Evolutionary conservation across 2,329 filamentous ascomycete genomes (phyloP).

Genomic region (Colletotrichum sidae): DNA sequence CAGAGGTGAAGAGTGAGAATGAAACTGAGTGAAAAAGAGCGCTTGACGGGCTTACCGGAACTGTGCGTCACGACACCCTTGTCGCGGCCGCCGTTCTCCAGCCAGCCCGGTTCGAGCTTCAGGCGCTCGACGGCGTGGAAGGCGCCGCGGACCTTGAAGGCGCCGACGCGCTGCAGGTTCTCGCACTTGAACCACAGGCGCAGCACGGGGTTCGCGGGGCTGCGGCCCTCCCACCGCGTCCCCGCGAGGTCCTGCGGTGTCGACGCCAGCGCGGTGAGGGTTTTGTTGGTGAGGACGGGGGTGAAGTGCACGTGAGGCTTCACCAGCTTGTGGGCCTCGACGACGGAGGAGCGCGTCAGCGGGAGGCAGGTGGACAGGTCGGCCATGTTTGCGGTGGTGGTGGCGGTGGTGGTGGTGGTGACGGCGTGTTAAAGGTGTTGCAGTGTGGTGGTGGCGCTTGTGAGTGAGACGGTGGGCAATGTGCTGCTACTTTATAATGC

Average conservation of each 20-base stretch:
- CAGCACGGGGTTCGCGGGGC: slow-evolving; percentile 73
- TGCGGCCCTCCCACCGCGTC: slow-evolving; percentile 66
- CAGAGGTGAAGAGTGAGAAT: too few species aligned
- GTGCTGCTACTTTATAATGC: too few species aligned
- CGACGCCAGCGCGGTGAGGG: slow-evolving; percentile 80
- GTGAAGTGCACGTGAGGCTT: slow-evolving; percentile 83
- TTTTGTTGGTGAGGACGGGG: slow-evolving; percentile 83
- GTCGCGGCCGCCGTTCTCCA: slow-evolving; percentile 67
- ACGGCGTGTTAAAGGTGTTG: too few species aligned
- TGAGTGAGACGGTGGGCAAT: too few species aligned
- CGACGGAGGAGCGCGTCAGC: slow-evolving; percentile 78
- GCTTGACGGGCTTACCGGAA: slow-evolving; percentile 67
- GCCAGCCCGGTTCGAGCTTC: slow-evolving; percentile 70
- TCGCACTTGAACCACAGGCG: slow-evolving; percentile 95
- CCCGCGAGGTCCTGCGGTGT: slow-evolving; percentile 71
- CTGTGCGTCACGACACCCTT: slow-evolving; percentile 91
- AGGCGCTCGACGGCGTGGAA: slow-evolving; percentile 86
- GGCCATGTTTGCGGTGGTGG: slow-evolving; percentile 56
- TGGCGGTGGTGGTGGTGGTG: neutral
- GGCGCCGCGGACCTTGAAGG: slow-evolving; percentile 92
- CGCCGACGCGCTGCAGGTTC: slow-evolving; percentile 89
- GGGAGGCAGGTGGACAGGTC: slow-evolving; percentile 67
- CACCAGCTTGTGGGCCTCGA: slow-evolving; percentile 79
- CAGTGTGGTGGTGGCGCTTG: too few species aligned
- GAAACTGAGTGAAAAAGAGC: too few species aligned